Evolutionary conservation across 805 yeast genomes (phyloP).

Genomic region (Lachancea dasiensis): DNA sequence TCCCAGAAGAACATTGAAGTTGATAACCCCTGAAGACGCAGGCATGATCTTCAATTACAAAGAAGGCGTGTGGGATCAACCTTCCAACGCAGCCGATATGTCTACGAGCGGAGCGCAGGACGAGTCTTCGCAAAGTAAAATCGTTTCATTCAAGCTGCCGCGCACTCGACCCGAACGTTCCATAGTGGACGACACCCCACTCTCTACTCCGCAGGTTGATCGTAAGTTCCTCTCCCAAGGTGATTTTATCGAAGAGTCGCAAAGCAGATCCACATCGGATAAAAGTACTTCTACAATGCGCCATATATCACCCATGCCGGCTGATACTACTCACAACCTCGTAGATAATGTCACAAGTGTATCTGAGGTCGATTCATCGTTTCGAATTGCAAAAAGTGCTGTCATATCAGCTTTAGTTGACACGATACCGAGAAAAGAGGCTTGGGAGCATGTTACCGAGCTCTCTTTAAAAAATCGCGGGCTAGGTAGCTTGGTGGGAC

Average conservation of each 20-base stretch:
- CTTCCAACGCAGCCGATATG: conserved; percentile 17
- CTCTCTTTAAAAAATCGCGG: conserved; percentile 12
- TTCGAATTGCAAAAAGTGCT: conserved; percentile 19
- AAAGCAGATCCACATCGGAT: background rate
- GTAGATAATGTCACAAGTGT: conserved; percentile 16
- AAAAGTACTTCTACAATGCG: background rate
- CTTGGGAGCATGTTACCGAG: conserved; percentile 13
- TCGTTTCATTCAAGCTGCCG: conserved; percentile 9
- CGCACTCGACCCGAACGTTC: conserved; percentile 7
- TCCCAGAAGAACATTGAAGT: conserved; percentile 6
- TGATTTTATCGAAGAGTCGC: background rate
- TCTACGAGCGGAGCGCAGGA: conserved; percentile 21
- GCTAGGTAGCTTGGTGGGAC: conserved; percentile 18
- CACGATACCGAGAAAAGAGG: conserved; percentile 10
- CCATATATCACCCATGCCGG: background rate
- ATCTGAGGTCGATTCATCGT: conserved; percentile 21
- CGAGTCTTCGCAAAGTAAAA: conserved; percentile 6
- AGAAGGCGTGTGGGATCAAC: conserved; percentile 26
- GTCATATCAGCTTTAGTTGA: conserved; percentile 23
- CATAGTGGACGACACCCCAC: conserved; percentile 22
- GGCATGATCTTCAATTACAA: conserved; percentile 23
- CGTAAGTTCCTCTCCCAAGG: conserved; percentile 7
- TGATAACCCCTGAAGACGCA: conserved; percentile 25
- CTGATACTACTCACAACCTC: conserved; percentile 7
- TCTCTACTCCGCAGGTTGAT: conserved; percentile 25